These are phyloP conservation scores for Nakazawaea laoshanensis DNA, from an alignment of 805 yeast genomes.

Conservation along the genomic window DNA sequence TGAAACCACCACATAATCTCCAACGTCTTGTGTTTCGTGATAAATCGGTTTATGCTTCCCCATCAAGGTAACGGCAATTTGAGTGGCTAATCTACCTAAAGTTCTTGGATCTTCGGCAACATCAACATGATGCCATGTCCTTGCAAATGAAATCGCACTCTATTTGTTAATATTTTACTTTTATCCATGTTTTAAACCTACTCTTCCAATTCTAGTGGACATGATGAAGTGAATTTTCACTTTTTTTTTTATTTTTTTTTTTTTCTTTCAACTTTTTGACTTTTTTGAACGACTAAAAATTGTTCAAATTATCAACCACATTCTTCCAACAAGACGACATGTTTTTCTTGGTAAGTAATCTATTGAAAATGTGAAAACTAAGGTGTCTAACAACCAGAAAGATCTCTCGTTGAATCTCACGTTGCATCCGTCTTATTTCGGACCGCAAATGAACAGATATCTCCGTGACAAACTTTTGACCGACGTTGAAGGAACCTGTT, in stretches of 20 bases:
- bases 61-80: conserved; percentile 78
- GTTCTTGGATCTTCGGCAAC: conserved; percentile 78
- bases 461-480: conserved; percentile 82
- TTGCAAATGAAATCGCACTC: conserved; percentile 69
- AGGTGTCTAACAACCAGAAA: conserved; percentile 42
- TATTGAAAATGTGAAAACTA: neutral
- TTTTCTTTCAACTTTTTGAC: conserved; percentile 1
- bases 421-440: conserved; percentile 94
- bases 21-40: conserved; percentile 75
- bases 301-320: neutral
- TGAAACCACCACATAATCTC: conserved; percentile 95
- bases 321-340: neutral
- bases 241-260: neutral
- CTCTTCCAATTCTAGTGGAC: conserved; percentile 40
- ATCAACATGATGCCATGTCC: conserved; percentile 95
- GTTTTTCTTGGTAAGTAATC: conserved; percentile 13
- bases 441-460: conserved; percentile 95
- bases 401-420: conserved; percentile 89
- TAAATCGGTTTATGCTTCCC: conserved; percentile 97
- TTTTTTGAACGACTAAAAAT: neutral
- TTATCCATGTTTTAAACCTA: conserved; percentile 12
- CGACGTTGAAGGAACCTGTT: conserved; percentile 98
- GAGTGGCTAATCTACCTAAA: conserved; percentile 85
- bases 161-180: conserved; percentile 14
- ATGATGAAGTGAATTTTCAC: conserved; percentile 15